Evolutionary conservation across 2,329 filamentous ascomycete genomes (phyloP), one percentile per base, ranked within the genome.

Genomic region (Macrophomina tecta): DNA sequence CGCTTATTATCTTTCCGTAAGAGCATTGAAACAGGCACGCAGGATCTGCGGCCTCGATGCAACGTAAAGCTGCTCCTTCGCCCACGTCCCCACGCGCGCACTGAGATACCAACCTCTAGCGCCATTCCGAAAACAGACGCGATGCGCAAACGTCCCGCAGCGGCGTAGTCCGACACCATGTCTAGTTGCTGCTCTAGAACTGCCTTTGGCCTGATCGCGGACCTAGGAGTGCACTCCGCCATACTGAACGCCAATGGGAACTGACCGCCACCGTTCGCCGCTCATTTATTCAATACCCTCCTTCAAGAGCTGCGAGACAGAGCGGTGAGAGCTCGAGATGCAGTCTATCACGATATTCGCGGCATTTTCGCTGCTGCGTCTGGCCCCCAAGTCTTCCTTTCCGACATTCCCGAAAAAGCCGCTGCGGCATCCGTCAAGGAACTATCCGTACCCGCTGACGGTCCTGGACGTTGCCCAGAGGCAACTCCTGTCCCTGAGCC

Each of bases 111-210:
- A 28, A 30, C 30, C 8, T 65, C 30, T 28, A 48, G 36, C 63
- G 49, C 63, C 51, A 48, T 28, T 3, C 63, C 63, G 32, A 38
- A 65, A 38, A n/a, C 30, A 51, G 63, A 12, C n/a, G 63, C 40
- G 63, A 65, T 65, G 63, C 52, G 63, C 63, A 56, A 16, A 53
- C 63, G 63, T 65, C 63, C 63, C 63, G 63, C 63, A 65, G 42
- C 63, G 63, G 63, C 63, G 52, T 38, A 65, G 63, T 56, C 51
- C 63, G 63, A 40, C 63, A 65, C 51, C 49, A 65, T 65, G 40
- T 56, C 49, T 53, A 52, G 61, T 18, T 42, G 11, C 61, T 45
- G 63, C 63, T 65, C 63, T 56, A 65, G 51, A 65, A 65, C 63
- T 56, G 63, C 40, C 63, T 36, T 48, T 65, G 63, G 63, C 52